A percentile compares a stretch with the other conserved stretches of the same genome.
Evolutionary conservation across 768 basidiomycete species (phyloP).

Genomic region (Serendipita sp.): DNA sequence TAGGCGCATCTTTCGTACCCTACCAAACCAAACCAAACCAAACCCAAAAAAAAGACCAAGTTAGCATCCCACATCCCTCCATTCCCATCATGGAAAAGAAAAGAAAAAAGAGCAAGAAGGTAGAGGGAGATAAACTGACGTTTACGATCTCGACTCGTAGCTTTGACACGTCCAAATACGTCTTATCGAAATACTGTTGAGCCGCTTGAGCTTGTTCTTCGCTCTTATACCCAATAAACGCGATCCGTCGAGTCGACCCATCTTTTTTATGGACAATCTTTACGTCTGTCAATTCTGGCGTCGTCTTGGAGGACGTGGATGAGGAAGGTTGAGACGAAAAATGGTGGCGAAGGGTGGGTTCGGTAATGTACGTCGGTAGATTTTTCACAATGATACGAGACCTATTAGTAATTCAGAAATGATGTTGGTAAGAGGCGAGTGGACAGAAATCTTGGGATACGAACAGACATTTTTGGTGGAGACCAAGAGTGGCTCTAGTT

Average conservation of each 20-base stretch:
- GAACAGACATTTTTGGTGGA: no score
- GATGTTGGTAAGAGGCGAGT: neutral
- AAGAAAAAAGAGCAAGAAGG: slow-evolving; percentile 2
- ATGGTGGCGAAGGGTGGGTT: slow-evolving; percentile 45
- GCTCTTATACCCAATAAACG: slow-evolving; percentile 81
- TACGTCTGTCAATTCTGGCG: slow-evolving; percentile 60
- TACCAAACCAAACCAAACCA: slow-evolving; percentile 16
- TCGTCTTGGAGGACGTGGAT: slow-evolving; percentile 38
- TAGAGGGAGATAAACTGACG: slow-evolving; percentile 28
- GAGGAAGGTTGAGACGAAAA: slow-evolving; percentile 30
- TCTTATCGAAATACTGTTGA: slow-evolving; percentile 68
- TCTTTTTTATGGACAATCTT: slow-evolving; percentile 62
- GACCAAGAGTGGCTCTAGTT: no score
- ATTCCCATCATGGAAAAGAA: no score
- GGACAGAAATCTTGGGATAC: no score
- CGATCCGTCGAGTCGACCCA: slow-evolving; percentile 74
- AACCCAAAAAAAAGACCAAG: neutral
- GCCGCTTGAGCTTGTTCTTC: slow-evolving; percentile 58
- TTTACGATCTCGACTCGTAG: slow-evolving; percentile 63
- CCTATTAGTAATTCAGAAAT: slow-evolving; percentile 27
- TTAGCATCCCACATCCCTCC: no score
- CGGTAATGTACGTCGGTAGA: slow-evolving; percentile 51
- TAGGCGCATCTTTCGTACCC: slow-evolving; percentile 54
- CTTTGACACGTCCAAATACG: slow-evolving; percentile 65
- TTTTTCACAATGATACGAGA: slow-evolving; percentile 77